Evolutionary conservation across 345 rosid genomes (phyloP), one percentile per base, ranked within the genome.

Genomic region (Excoecaria agallocha): DNA sequence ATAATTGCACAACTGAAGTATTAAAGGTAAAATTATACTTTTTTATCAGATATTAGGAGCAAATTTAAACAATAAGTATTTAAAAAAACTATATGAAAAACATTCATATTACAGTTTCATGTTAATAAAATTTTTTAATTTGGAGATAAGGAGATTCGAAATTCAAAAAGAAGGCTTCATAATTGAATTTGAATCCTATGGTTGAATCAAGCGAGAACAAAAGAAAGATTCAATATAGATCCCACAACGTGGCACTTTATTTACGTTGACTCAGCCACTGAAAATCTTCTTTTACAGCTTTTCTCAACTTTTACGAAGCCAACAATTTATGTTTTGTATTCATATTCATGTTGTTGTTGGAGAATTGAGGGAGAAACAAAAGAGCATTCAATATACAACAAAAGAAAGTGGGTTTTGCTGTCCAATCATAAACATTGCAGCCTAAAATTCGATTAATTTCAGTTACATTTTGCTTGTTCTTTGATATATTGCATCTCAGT

Each of bases 161-260:
- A 30, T 30, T 30, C 30, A 30, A 30, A 30, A n/a, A 30, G 1
- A 30, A 30, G 30, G 30, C 30, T 30, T 30, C 30, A 30, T 30
- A 30, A 30, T 30, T 30, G 30, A 30, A 30, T 30, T 30, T 30
- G 30, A 30, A 30, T 30, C 30, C 30, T 30, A 30, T 30, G 2
- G 2, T 30, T 30, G 30, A 30, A 30, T 30, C 30, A 30, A 30
- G 45, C 7, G 6, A 54, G 20, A 59, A 60, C 69, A 8, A 64
- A 30, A 57, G 84, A 75, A 83, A 80, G 70, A 74, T 54, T 74
- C 64, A 72, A 51, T 41, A 54, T 11, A 5, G 58, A 58, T 46
- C 58, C 66, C 54, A 60, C 57, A 68, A 68, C 8, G 73, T 68
- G 48, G 68, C 43, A 12, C 7, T 39, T 55, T 38, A 19, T 39